Evolutionary conservation across 1,284 basidiomycete genomes (phyloP), one percentile per base, ranked within the genome.

Genomic region (Exobasidium rhododendri): DNA sequence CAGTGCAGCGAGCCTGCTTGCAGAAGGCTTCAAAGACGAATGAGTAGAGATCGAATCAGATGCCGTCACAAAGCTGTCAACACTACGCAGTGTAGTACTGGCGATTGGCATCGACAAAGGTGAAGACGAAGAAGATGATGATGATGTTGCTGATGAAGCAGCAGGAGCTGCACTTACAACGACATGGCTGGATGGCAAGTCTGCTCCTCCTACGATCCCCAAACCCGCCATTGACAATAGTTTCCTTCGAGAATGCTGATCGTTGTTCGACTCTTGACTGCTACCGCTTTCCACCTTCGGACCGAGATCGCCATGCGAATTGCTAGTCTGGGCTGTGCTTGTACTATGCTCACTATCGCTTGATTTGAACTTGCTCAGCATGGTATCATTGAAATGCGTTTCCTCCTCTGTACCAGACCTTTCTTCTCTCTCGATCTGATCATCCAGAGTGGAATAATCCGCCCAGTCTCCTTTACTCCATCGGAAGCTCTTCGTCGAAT

Each of bases 401-500:
- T 40, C 35, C 7, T 17, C 35, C 17, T 7, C 7, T 40, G 17
- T 17, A 40, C 17, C 17, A 10, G 35, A 40, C 4, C 13, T 26
- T 5, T 20, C 52, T n/a, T 31, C 52, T 14, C 31, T 22, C 14
- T 55, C 52, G 35, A 55, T 29, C 3, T 55, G 31, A 17, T 55
- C 26, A 4, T 14, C 17, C 31, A 55, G 26, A 35, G n/a, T 29
- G 13, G 31, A 20, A 17, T 31, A 55, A 26, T 55, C 52, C 3
- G 52, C 52, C 52, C 52, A 55, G 30, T 55, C 52, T 24, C 52
- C 52, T 35, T 55, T 20, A 55, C 32, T 44, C 52, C 52, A 55
- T 35, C 32, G 13, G 29, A 55, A 55, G 31, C 32, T 40, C 28
- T 50, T 13, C 2, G 20, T 13, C 13, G 26, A 20, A 17, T 40